These are phyloP conservation scores for Dichotomopilus funicola DNA, from an alignment of 2,329 filamentous ascomycete genomes.

Conservation along the genomic window DNA sequence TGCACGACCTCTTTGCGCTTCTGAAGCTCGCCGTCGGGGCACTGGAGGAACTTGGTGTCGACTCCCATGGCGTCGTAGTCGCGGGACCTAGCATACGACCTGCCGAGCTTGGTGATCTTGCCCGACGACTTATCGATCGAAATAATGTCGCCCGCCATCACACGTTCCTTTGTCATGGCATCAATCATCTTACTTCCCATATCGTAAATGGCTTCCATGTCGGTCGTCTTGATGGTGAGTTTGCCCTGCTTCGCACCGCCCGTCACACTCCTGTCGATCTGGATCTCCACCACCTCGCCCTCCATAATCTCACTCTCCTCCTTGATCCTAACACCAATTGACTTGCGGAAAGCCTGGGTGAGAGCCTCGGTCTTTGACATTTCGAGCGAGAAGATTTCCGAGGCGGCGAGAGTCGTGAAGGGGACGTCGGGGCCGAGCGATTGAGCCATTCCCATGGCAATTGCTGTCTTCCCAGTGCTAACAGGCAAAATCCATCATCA, in stretches of 20 bases:
- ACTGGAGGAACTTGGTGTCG: conserved; percentile 96
- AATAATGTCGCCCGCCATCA: conserved; percentile 97
- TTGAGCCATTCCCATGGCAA: conserved; percentile 98
- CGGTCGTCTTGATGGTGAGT: conserved; percentile 97
- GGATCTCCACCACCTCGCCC: conserved; percentile 97
- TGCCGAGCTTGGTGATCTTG: conserved; percentile 94
- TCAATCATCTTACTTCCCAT: conserved; percentile 99
- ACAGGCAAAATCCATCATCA: conserved; percentile 7
- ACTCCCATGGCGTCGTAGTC: conserved; percentile 99
- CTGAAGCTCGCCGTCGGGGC: conserved; percentile 93
- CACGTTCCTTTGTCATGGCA: conserved; percentile 97
- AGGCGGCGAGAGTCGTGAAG: conserved; percentile 91
- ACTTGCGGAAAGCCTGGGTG: conserved; percentile 97
- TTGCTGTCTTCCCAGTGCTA: conserved; percentile 95
- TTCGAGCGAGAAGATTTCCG: conserved; percentile 96
- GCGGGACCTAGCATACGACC: conserved; percentile 87
- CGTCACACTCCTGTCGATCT: conserved; percentile 94
- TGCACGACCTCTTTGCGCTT: conserved; percentile 96
- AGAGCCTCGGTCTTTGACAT: conserved; percentile 99
- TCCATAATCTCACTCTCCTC: conserved; percentile 99
- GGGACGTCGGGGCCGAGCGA: conserved; percentile 90
- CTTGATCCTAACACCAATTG: conserved; percentile 95
- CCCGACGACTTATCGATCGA: conserved; percentile 98
- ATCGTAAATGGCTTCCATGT: conserved; percentile 99
- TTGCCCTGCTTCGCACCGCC: conserved; percentile 98